Evolutionary conservation across 176 grass and related monocot species (phyloP).

Genomic region (Neostapfia colusana): DNA sequence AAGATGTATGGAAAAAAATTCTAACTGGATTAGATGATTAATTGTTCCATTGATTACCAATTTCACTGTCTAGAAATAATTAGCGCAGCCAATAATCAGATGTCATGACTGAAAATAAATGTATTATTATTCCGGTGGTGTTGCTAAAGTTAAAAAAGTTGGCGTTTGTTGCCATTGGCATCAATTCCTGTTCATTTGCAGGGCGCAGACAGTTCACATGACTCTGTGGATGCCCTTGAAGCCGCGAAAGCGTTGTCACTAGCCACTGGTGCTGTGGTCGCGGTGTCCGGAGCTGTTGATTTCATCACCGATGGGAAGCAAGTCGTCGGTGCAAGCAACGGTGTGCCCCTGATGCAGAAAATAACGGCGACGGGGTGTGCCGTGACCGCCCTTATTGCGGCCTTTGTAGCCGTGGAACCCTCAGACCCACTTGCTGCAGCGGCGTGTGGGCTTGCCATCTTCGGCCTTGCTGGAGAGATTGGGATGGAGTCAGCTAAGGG

Average conservation of each 20-base stretch:
- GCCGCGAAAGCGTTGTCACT: conserved; percentile 59
- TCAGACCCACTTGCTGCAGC: conserved; percentile 47
- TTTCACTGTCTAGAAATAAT: neutral
- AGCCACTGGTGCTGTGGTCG: conserved; percentile 48
- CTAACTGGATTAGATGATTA: neutral
- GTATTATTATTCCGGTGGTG: neutral
- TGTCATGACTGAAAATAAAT: conserved; percentile 11
- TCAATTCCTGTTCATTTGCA: conserved; percentile 34
- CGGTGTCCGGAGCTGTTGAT: conserved; percentile 72
- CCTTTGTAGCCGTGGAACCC: conserved; percentile 71
- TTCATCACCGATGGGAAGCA: conserved; percentile 60
- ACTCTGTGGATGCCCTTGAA: conserved; percentile 61
- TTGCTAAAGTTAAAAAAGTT: neutral
- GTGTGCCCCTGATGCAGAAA: conserved; percentile 83
- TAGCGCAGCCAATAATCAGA: neutral
- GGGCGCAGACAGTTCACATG: conserved; percentile 73
- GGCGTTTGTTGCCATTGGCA: neutral
- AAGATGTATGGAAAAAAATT: neutral
- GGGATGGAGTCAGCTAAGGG: conserved; percentile 70
- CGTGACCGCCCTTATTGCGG: conserved; percentile 65
- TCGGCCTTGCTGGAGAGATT: conserved; percentile 68
- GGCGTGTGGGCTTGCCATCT: conserved; percentile 60
- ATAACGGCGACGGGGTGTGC: conserved; percentile 78
- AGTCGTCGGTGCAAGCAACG: conserved; percentile 51
- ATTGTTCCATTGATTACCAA: neutral